phyloP scores from a whole-genome alignment of 805 yeast genomes.

The Lachancea sp. region DNA sequence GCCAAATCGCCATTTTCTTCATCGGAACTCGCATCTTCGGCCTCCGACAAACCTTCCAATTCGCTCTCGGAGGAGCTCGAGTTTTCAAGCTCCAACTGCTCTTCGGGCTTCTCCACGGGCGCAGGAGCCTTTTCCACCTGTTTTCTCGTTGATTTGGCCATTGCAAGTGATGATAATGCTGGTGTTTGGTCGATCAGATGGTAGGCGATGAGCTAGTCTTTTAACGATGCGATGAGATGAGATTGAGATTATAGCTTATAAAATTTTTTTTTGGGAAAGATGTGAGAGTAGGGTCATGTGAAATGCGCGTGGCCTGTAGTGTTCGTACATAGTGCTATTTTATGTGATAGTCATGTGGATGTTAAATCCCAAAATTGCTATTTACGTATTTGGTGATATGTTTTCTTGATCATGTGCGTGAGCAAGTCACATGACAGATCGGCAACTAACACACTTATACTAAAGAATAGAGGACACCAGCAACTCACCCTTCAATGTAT shows the following conservation, averaged over 20 bases:
- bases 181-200: neutral
- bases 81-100: conserved; percentile 21
- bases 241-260: conserved; percentile 2
- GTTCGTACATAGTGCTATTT: too few relatives aligned
- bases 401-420: too few relatives aligned
- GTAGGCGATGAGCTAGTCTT: conserved; percentile 8
- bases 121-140: conserved; percentile 11
- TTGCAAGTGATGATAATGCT: neutral
- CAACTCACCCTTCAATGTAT: too few relatives aligned
- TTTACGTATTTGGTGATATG: too few relatives aligned
- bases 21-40: conserved; percentile 14
- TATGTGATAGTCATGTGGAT: too few relatives aligned
- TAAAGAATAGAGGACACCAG: too few relatives aligned
- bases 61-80: conserved; percentile 24
- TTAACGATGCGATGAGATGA: conserved; percentile 7
- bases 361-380: too few relatives aligned
- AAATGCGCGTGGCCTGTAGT: too few relatives aligned
- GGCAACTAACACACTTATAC: too few relatives aligned
- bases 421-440: too few relatives aligned
- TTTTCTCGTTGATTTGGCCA: conserved; percentile 12
- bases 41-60: conserved; percentile 28
- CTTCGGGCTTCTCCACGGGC: conserved; percentile 17
- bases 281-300: too few relatives aligned
- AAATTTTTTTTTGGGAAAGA: too few relatives aligned
- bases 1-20: conserved; percentile 23